A percentile compares a stretch with the other conserved stretches of the same genome.
Evolutionary conservation across 352 stramenopile species (phyloP).

Genomic region (Globisporangium carolinianum): DNA sequence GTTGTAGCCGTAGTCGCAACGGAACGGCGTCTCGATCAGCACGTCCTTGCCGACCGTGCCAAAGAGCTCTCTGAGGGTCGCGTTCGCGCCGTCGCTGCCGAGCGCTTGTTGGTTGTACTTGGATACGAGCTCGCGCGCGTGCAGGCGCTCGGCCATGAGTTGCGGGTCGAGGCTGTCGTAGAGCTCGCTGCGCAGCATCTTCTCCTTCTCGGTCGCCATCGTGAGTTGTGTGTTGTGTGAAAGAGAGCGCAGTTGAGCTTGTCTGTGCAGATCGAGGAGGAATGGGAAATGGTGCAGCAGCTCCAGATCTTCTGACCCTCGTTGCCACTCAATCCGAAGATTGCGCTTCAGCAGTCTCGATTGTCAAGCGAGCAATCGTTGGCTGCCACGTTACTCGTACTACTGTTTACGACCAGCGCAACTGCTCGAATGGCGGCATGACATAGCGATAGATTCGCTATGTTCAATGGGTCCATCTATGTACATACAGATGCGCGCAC

Average conservation of each 20-base stretch:
- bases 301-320: not conserved
- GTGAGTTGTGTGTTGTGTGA: not conserved
- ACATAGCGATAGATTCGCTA: no score
- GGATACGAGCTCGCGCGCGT: constrained; percentile 24
- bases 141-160: constrained; percentile 33
- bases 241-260: not conserved
- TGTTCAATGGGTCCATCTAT: no score
- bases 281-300: constrained; percentile 1
- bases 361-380: no score
- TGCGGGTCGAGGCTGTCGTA: constrained; percentile 33
- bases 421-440: not conserved
- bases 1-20: constrained; percentile 87
- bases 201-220: constrained; percentile 38
- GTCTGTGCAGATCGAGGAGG: not conserved
- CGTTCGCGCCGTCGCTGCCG: constrained; percentile 19
- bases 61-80: constrained; percentile 30
- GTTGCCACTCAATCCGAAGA: no score
- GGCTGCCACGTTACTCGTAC: not conserved
- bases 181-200: constrained; percentile 58
- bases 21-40: constrained; percentile 78
- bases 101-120: constrained; percentile 35
- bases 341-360: not conserved
- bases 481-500: no score
- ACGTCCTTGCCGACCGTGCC: constrained; percentile 32
- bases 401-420: constrained; percentile 1